These are phyloP conservation scores for Leucocoprinus birnbaumii DNA, from an alignment of 768 basidiomycete species.

Conservation along the genomic window DNA sequence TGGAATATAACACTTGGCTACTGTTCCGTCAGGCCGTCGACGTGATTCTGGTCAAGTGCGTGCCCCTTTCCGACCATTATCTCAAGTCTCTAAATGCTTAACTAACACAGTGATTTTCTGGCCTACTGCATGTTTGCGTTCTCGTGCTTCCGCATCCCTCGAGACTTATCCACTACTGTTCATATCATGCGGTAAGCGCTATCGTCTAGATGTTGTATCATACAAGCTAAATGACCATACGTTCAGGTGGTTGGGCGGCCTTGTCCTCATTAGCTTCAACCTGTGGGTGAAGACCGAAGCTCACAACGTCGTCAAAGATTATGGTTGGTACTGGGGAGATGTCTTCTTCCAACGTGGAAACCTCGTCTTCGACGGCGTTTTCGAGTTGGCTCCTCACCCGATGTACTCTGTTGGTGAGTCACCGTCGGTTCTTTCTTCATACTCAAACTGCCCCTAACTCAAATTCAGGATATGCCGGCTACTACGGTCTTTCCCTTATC, in stretches of 20 bases:
- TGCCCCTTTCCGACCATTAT: slow-evolving; percentile 14
- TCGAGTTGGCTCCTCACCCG: slow-evolving; percentile 89
- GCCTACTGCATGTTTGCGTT: slow-evolving; percentile 95
- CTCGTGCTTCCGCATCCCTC: slow-evolving; percentile 86
- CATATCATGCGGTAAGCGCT: slow-evolving; percentile 69
- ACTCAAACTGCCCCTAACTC: neutral
- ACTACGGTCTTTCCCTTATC: slow-evolving; percentile 93
- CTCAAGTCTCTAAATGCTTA: slow-evolving; percentile 5
- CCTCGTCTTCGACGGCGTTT: slow-evolving; percentile 96
- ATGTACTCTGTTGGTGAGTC: slow-evolving; percentile 86
- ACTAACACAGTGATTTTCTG: slow-evolving; percentile 74
- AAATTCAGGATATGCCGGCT: slow-evolving; percentile 83
- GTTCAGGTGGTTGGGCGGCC: slow-evolving; percentile 81
- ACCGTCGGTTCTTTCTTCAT: neutral
- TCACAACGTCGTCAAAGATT: slow-evolving; percentile 96
- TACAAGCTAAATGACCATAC: neutral
- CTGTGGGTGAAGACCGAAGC: slow-evolving; percentile 99
- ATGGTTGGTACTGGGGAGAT: slow-evolving; percentile 98
- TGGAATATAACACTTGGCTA: slow-evolving; percentile 97
- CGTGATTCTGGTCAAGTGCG: slow-evolving; percentile 92
- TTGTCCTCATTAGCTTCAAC: slow-evolving; percentile 88
- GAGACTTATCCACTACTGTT: slow-evolving; percentile 65
- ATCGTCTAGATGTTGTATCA: too few species aligned
- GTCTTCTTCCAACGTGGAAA: slow-evolving; percentile 91
- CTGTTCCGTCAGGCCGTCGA: slow-evolving; percentile 96